phyloP scores from a whole-genome alignment of 1,139 yeast species.

The Eremothecium coryli region DNA sequence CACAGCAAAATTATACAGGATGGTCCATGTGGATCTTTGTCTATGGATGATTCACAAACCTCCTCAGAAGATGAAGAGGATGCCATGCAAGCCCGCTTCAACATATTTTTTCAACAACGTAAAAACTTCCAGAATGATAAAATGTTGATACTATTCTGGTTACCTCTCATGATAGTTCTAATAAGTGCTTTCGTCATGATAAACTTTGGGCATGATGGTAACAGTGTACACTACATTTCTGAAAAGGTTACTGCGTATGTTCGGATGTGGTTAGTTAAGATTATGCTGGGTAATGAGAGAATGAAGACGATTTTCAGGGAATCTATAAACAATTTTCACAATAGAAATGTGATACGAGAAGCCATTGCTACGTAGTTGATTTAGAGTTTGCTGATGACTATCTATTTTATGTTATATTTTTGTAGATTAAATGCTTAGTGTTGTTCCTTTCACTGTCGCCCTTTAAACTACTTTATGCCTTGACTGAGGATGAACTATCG shows the following conservation, averaged over 20 bases:
- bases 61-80: slow-evolving; percentile 38
- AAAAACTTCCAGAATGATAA: slow-evolving; percentile 72
- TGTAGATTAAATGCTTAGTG: not conserved
- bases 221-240: slow-evolving; percentile 21
- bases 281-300: slow-evolving; percentile 63
- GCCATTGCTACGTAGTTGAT: not conserved
- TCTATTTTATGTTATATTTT: not conserved
- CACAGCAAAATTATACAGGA: slow-evolving; percentile 33
- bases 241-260: slow-evolving; percentile 38
- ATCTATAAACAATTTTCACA: slow-evolving; percentile 25
- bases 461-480: not conserved
- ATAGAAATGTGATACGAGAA: slow-evolving; percentile 7
- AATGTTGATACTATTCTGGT: slow-evolving; percentile 84
- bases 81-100: slow-evolving; percentile 43
- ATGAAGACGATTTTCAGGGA: slow-evolving; percentile 46
- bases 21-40: slow-evolving; percentile 13
- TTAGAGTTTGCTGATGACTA: slow-evolving; percentile 1
- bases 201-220: slow-evolving; percentile 40
- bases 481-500: not conserved
- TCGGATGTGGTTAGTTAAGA: slow-evolving; percentile 48
- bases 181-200: slow-evolving; percentile 45
- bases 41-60: slow-evolving; percentile 19
- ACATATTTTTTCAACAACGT: slow-evolving; percentile 48
- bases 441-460: not conserved
- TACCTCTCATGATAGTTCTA: slow-evolving; percentile 52